phyloP scores from a whole-genome alignment of 2,329 filamentous ascomycete species.

The Macrophomina tecta region DNA sequence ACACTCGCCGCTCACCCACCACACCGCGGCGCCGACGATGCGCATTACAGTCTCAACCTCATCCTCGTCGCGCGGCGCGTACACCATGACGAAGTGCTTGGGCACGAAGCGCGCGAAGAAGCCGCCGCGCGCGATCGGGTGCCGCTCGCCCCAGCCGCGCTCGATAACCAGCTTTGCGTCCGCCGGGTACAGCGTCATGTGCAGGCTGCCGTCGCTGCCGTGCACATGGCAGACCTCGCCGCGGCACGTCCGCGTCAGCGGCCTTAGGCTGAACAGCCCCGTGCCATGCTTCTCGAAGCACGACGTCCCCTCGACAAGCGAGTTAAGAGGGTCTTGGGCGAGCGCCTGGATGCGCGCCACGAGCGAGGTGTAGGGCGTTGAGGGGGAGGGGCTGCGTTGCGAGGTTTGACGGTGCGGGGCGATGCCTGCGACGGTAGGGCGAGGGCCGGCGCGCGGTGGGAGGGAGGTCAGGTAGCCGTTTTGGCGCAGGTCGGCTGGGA shows the following conservation, averaged over 20 bases:
- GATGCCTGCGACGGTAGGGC: slow-evolving; percentile 74
- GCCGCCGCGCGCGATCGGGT: slow-evolving; percentile 69
- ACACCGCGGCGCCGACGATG: slow-evolving; percentile 77
- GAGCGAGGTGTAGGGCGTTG: slow-evolving; percentile 49
- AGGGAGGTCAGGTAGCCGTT: slow-evolving; percentile 67
- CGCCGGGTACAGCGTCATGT: slow-evolving; percentile 79
- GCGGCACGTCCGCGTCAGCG: slow-evolving; percentile 72
- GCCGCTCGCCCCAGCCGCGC: slow-evolving; percentile 78
- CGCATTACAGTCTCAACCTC: slow-evolving; percentile 71
- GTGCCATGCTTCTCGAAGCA: slow-evolving; percentile 85
- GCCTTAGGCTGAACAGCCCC: slow-evolving; percentile 72
- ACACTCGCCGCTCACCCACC: slow-evolving; percentile 62
- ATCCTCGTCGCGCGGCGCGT: slow-evolving; percentile 73
- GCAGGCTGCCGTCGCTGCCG: slow-evolving; percentile 75
- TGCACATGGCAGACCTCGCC: slow-evolving; percentile 87
- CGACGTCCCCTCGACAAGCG: slow-evolving; percentile 62
- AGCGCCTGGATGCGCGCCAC: slow-evolving; percentile 39
- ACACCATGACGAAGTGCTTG: slow-evolving; percentile 78
- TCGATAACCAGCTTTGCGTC: slow-evolving; percentile 75
- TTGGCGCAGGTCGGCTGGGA: slow-evolving; percentile 57
- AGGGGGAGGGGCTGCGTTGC: slow-evolving; percentile 64
- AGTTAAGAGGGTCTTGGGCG: slow-evolving; percentile 36
- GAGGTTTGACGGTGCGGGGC: slow-evolving; percentile 81
- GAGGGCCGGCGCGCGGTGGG: slow-evolving; percentile 65
- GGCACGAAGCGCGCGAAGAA: slow-evolving; percentile 73